phyloP scores from a whole-genome alignment of 2,329 filamentous ascomycete genomes.

The Trichophyton verrucosum region DNA sequence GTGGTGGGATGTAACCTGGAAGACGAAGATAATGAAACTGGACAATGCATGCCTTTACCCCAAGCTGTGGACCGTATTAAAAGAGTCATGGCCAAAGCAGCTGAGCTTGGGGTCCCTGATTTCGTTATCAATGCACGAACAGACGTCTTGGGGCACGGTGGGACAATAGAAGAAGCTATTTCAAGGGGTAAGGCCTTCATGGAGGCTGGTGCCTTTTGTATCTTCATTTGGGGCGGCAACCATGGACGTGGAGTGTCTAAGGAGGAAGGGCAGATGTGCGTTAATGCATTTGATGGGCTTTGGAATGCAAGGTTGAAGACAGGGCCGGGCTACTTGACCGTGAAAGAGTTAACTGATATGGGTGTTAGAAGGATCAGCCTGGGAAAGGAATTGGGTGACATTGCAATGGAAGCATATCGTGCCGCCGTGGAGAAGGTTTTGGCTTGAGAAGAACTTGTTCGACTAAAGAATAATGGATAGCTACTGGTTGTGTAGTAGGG shows the following conservation, averaged over 20 bases:
- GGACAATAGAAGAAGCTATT: slow-evolving; percentile 35
- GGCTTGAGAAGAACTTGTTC: background rate
- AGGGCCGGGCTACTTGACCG: slow-evolving; percentile 8
- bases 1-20: slow-evolving; percentile 46
- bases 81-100: slow-evolving; percentile 32
- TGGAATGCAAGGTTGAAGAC: slow-evolving; percentile 19
- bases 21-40: slow-evolving; percentile 32
- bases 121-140: slow-evolving; percentile 45
- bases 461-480: background rate
- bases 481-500: background rate
- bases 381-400: slow-evolving; percentile 10
- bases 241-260: slow-evolving; percentile 28
- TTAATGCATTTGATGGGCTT: slow-evolving; percentile 34
- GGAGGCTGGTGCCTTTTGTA: slow-evolving; percentile 41
- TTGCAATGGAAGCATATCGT: slow-evolving; percentile 11
- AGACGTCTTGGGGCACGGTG: slow-evolving; percentile 35
- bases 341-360: slow-evolving; percentile 8
- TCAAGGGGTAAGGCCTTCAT: slow-evolving; percentile 41
- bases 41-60: slow-evolving; percentile 24
- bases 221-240: slow-evolving; percentile 45
- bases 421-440: slow-evolving; percentile 1
- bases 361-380: slow-evolving; percentile 10
- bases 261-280: slow-evolving; percentile 35
- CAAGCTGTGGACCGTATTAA: slow-evolving; percentile 37
- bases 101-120: slow-evolving; percentile 35